Conservation (phyloP, 1,139 yeast genomes). For the Saccharomycopsis hybrid region DNA sequence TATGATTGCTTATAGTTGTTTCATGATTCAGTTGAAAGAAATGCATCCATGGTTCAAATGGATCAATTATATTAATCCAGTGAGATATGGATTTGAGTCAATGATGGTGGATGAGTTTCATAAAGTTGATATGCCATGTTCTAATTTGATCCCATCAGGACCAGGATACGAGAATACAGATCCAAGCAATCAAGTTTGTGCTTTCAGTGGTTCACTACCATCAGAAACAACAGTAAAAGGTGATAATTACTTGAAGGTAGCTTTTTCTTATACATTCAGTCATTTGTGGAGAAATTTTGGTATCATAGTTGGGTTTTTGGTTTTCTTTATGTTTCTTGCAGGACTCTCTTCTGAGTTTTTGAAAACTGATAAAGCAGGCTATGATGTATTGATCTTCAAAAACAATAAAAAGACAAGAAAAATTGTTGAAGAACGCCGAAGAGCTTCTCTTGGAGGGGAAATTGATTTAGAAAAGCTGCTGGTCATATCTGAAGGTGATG, state of each 20-base stretch:
- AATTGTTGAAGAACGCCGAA: too few species aligned
- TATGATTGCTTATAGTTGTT: constrained; percentile 53
- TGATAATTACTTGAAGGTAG: constrained; percentile 37
- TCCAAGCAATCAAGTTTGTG: constrained; percentile 40
- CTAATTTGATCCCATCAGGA: constrained; percentile 43
- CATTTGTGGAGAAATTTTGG: constrained; percentile 70
- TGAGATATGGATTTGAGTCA: constrained; percentile 50
- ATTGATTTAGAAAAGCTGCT: constrained; percentile 40
- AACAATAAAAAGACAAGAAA: constrained; percentile 32
- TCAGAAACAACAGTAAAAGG: constrained; percentile 44
- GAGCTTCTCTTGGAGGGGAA: constrained; percentile 37
- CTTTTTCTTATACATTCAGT: constrained; percentile 36
- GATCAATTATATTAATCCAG: constrained; percentile 53
- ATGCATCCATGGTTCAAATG: constrained; percentile 64
- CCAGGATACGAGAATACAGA: constrained; percentile 39
- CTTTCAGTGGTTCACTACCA: constrained; percentile 40
- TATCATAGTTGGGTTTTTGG: constrained; percentile 44
- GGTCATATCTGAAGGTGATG: too few species aligned
- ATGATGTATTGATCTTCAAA: constrained; percentile 51
- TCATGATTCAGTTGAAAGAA: constrained; percentile 47
- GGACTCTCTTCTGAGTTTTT: constrained; percentile 45
- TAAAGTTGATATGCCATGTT: constrained; percentile 43
- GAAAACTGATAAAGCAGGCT: constrained; percentile 48
- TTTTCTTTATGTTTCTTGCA: constrained; percentile 41
- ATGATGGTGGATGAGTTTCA: constrained; percentile 55